Base-by-base conservation (phyloP, 1,284 basidiomycete species). In the Trichosporon sp. region DNA sequence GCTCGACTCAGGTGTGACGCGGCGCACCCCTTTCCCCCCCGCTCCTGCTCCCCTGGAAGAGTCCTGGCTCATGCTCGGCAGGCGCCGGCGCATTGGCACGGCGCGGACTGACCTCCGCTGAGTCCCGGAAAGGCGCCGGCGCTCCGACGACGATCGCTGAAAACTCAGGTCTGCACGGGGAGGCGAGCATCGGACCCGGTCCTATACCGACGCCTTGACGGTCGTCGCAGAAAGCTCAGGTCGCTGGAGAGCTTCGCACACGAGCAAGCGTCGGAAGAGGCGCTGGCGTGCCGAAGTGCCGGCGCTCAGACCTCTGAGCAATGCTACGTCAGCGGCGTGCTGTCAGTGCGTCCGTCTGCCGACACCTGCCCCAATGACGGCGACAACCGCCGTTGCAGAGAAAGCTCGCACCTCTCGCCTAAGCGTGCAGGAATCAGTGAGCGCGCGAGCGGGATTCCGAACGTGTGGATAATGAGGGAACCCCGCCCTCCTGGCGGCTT, bases 381-480 rank as follows among this genome's bases (percentile, higher is more conserved):
- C 51, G n/a, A 7, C 51, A 19, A 54, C n/a, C 51, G 51, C 51
- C 21, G n/a, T 37, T 10, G 35, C 8, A 10, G 51, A 46, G 51
- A 19, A 37, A 37, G 51, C 51, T 21, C 51, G 51, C 51, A 6
- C 51, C 51, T 21, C 51, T 54, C 51, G 51, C 51, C 51, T 54
- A 54, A 54, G 51, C 14, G 21, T 54, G 21, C 51, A 16, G 21
- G 8, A 26, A 26, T 26, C 26, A 26, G 26, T 26, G 26, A 21
- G 19, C 51, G 51, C 21, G 51, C 21, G 51, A 54, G 6, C 51
- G 51, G 11, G 51, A 54, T 21, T 54, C 51, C 19, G 21, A 54
- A 19, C 19, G 10, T 6, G 21, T 19, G 21, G 51, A 19, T 5
- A 16, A 7, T 2, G 16, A 54, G 51, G 51, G 51, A 19, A 19